Percentiles rank a stretch among this genome's conserved stretches.
These are phyloP conservation scores for Penicillium alfredii DNA, from an alignment of 495 filamentous ascomycete genomes.

Conservation along the genomic window DNA sequence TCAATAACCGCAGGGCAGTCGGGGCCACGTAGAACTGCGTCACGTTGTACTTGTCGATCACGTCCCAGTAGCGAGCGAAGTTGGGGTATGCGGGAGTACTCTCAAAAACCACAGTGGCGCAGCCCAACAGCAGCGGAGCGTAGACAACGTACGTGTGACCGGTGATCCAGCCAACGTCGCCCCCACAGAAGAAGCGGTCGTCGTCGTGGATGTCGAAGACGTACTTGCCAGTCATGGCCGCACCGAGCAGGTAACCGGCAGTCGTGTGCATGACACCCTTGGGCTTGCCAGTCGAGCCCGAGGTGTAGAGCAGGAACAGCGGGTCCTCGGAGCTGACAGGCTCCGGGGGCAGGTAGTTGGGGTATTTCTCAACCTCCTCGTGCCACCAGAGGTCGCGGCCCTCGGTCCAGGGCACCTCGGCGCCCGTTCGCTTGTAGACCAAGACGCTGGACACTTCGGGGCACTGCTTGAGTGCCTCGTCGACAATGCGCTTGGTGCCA, in stretches of 20 bases:
- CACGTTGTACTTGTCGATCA: slow-evolving; percentile 88
- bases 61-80: slow-evolving; percentile 98
- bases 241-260: slow-evolving; percentile 86
- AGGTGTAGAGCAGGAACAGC: slow-evolving; percentile 96
- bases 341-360: slow-evolving; percentile 81
- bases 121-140: slow-evolving; percentile 84
- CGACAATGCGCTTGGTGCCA: slow-evolving; percentile 98
- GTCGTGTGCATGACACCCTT: slow-evolving; percentile 99
- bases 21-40: slow-evolving; percentile 99
- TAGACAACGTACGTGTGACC: slow-evolving; percentile 99
- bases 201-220: slow-evolving; percentile 96
- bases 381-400: slow-evolving; percentile 98
- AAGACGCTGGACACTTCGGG: slow-evolving; percentile 80
- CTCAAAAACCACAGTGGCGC: slow-evolving; percentile 97
- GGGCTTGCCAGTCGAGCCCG: slow-evolving; percentile 94
- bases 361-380: slow-evolving; percentile 94
- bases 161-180: slow-evolving; percentile 99
- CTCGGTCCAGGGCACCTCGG: slow-evolving; percentile 82
- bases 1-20: slow-evolving; percentile 85
- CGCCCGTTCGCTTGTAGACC: slow-evolving; percentile 92
- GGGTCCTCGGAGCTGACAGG: slow-evolving; percentile 89
- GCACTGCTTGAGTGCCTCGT: slow-evolving; percentile 96
- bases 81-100: slow-evolving; percentile 95
- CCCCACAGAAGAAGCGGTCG: slow-evolving; percentile 94
- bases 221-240: slow-evolving; percentile 92